Base-by-base conservation (phyloP, 179 eudicot species). In the Beta lomatogona region DNA sequence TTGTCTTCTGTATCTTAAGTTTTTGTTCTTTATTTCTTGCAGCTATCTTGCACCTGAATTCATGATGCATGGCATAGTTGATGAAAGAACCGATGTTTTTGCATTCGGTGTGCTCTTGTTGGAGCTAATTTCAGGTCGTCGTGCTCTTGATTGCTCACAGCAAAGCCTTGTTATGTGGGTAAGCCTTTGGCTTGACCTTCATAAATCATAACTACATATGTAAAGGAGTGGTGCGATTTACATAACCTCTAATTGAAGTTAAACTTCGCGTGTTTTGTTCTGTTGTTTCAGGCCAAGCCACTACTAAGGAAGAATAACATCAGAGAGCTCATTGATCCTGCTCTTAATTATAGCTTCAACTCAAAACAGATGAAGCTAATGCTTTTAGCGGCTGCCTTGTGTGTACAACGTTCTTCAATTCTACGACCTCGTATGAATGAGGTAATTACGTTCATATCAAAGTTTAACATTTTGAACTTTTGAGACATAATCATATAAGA, bases 21-120 rank as follows among this genome's bases (percentile, higher is more conserved):
- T 52, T 9, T 14, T 21, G 25, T 50, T 19, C 6, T 50, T 5
- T 10, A 10, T 41, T 31, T 21, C 65, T 10, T 52, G 16, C 85
- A 94, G 98, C 16, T 94, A 94, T 83, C 91, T 94, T 57, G 94
- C 98, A 58, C 98, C 98, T 2, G 97, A 94, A 87, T 93, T 82
- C 89, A 73, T 93, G 58, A 92, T 94, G 98, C 97, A 94, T 21
- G 97, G 98, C 22, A 90, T 93, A 66, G 97, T 94, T 1, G 98
- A 94, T 52, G 98, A 94, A 81, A 92, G 91, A 78, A 94, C 98
- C 5, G 98, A 93, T 81, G 94, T 94, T n/a, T 94, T 86, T 72
- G 92, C 98, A 45, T 94, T 83, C 69, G 98, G 98, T 46, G 97
- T 94, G 70, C 87, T 94, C 68, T 84, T 95, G 41, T 85, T 86